Conservation (phyloP, 23 red algal species). For the Gracilariopsis chorda region DNA sequence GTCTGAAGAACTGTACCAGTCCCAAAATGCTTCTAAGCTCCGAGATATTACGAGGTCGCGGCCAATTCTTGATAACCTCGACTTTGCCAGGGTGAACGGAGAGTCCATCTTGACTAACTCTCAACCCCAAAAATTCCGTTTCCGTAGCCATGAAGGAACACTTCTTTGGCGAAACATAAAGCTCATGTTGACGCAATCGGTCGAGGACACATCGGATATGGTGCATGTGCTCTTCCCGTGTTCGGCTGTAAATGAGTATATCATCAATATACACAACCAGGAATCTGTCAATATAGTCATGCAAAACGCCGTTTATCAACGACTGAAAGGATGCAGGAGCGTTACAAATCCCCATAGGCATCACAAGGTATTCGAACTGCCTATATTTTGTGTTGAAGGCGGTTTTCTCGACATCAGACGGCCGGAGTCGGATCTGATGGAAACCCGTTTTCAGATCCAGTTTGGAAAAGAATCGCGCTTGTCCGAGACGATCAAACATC, state of each 20-base stretch:
- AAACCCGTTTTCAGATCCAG: constrained; percentile 27
- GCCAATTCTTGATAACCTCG: background rate
- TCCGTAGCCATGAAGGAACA: background rate
- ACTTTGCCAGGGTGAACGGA: background rate
- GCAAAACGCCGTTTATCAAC: constrained; percentile 15
- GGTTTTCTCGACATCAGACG: background rate
- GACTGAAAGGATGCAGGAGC: constrained; percentile 14
- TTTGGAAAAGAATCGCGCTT: constrained; percentile 10
- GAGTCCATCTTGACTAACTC: background rate
- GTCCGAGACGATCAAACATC: constrained; percentile 30
- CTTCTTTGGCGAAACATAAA: constrained; percentile 2
- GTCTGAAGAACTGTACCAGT: constrained; percentile 22
- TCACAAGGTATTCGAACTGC: constrained; percentile 1
- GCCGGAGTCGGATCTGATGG: constrained; percentile 34
- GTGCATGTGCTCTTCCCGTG: background rate
- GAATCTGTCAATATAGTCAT: constrained; percentile 6
- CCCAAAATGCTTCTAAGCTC: constrained; percentile 3
- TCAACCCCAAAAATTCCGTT: background rate
- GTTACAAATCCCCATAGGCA: constrained; percentile 7
- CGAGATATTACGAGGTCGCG: background rate
- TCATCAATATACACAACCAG: constrained; percentile 27
- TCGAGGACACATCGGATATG: background rate
- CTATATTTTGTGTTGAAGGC: constrained; percentile 28
- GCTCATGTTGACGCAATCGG: background rate
- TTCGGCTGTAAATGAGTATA: constrained; percentile 15